Evolutionary conservation across 495 filamentous ascomycete genomes (phyloP).

Genomic region (Penicillium longicatenatum): DNA sequence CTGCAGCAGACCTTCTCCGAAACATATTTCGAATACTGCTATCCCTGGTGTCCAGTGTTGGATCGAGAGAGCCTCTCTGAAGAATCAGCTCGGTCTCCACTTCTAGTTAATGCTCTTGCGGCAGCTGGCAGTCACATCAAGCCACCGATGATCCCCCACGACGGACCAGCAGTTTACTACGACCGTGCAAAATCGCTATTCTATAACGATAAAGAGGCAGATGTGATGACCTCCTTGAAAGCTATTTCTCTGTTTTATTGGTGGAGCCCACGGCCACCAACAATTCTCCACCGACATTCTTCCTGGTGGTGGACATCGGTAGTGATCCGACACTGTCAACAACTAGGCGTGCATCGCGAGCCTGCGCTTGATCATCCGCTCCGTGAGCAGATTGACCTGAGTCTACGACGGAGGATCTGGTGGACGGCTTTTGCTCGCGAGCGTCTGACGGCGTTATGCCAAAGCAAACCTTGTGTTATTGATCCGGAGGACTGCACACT

Average conservation of each 20-base stretch:
- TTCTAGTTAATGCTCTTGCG: conserved; percentile 40
- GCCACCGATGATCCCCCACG: conserved; percentile 36
- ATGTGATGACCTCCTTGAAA: conserved; percentile 30
- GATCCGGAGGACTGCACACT: conserved; percentile 39
- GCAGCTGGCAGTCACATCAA: conserved; percentile 34
- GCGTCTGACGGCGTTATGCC: conserved; percentile 38
- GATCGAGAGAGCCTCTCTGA: conserved; percentile 25
- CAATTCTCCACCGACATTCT: conserved; percentile 35
- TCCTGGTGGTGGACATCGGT: conserved; percentile 45
- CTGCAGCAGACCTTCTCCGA: conserved; percentile 39
- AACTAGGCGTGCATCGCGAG: conserved; percentile 38
- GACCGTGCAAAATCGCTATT: conserved; percentile 30
- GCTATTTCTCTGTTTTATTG: conserved; percentile 39
- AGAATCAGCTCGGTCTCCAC: conserved; percentile 30
- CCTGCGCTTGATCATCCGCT: conserved; percentile 13
- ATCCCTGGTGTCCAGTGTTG: conserved; percentile 38
- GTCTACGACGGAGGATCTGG: conserved; percentile 38
- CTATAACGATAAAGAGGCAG: conserved; percentile 36
- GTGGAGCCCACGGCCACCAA: conserved; percentile 38
- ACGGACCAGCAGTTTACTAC: conserved; percentile 36
- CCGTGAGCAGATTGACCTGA: conserved; percentile 21
- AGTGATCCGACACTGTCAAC: conserved; percentile 38
- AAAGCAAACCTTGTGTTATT: conserved; percentile 38
- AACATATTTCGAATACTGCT: conserved; percentile 38
- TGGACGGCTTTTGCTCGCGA: conserved; percentile 42